Conservation (phyloP, 305 asterid species). For the Euphrasia arctica region DNA sequence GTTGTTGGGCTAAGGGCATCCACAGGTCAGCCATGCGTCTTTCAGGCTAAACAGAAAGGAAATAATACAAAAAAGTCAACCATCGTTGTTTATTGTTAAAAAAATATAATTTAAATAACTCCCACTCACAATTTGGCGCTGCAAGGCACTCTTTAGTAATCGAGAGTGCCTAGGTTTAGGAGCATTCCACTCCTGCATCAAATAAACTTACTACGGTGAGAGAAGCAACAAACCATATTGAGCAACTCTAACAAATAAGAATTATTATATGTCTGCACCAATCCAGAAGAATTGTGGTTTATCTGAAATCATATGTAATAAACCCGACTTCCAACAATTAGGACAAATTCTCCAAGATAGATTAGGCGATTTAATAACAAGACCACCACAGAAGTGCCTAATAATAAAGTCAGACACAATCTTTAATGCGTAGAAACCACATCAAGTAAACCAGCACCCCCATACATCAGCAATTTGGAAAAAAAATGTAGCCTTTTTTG, state of each 20-base stretch:
- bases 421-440: not conserved
- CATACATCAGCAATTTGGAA: constrained; percentile 1
- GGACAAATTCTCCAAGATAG: not conserved
- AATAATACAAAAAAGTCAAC: not conserved
- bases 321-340: not conserved
- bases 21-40: constrained; percentile 57
- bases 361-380: not conserved
- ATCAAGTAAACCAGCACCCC: not conserved
- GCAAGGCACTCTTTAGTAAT: constrained; percentile 78
- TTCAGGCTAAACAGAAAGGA: constrained; percentile 39
- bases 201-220: constrained; percentile 12
- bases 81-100: not conserved
- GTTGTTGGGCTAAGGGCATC: constrained; percentile 76
- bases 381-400: not conserved
- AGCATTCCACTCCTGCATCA: constrained; percentile 82
- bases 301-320: too few species aligned
- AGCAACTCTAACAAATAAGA: not conserved
- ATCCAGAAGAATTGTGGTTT: too few species aligned
- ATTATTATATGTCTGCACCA: not conserved
- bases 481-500: not conserved
- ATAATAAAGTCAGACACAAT: not conserved
- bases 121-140: constrained; percentile 69
- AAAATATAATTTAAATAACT: not conserved
- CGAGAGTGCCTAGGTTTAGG: constrained; percentile 85
- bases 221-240: not conserved